phyloP scores from a whole-genome alignment of 495 filamentous ascomycete genomes.

The Lentithecium fluviatile region DNA sequence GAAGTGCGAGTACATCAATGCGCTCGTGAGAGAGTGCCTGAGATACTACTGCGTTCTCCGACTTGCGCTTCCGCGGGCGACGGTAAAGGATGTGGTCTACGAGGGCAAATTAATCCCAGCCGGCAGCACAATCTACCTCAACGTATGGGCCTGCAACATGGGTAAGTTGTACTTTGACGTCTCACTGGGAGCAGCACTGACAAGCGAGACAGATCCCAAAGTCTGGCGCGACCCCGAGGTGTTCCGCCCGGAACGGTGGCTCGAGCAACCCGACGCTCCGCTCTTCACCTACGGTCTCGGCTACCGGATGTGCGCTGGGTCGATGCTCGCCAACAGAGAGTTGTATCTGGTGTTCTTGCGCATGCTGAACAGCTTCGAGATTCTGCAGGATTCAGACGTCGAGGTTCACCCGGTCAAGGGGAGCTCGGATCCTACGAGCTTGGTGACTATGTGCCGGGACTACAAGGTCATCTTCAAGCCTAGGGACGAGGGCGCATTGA shows the following conservation, averaged over 20 bases:
- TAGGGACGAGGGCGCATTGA: constrained; percentile 47
- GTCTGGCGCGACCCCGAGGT: constrained; percentile 58
- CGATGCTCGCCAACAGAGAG: constrained; percentile 62
- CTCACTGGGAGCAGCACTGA: not conserved
- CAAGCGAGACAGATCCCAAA: constrained; percentile 49
- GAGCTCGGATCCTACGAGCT: constrained; percentile 56
- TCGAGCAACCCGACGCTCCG: constrained; percentile 61
- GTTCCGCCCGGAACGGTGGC: constrained; percentile 62
- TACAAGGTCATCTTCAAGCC: constrained; percentile 60
- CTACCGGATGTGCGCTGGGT: constrained; percentile 66
- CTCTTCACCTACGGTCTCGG: constrained; percentile 63
- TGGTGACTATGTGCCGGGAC: constrained; percentile 56
- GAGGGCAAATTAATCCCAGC: constrained; percentile 56
- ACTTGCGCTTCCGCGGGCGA: constrained; percentile 59
- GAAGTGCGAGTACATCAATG: constrained; percentile 60
- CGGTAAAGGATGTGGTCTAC: constrained; percentile 60
- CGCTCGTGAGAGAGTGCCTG: constrained; percentile 59
- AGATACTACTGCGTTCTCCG: constrained; percentile 61
- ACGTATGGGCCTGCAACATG: constrained; percentile 66
- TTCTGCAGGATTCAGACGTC: constrained; percentile 47
- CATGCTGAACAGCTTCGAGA: constrained; percentile 57
- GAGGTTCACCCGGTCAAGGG: constrained; percentile 58
- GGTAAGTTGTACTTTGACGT: constrained; percentile 42
- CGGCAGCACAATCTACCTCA: constrained; percentile 62
- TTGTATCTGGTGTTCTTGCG: constrained; percentile 66